Evolutionary conservation across 148 eudicot genomes (phyloP).

Genomic region (Drosera capensis): DNA sequence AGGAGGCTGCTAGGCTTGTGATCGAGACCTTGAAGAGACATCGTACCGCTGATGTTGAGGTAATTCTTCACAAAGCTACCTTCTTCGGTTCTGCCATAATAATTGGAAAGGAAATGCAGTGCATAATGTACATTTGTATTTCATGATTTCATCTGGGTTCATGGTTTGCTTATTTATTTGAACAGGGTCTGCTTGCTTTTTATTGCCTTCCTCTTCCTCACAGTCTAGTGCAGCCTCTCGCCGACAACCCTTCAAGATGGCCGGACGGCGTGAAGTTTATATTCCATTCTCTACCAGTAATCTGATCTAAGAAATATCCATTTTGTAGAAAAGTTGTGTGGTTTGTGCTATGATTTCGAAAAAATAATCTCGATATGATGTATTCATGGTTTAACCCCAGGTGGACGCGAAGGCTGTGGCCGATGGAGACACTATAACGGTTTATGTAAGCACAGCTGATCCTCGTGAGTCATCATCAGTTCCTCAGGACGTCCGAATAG

Average conservation of each 20-base stretch:
- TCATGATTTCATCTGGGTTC: not conserved
- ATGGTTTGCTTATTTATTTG: constrained; percentile 1
- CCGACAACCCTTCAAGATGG: constrained; percentile 21
- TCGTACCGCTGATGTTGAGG: constrained; percentile 85
- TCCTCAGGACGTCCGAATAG: constrained; percentile 54
- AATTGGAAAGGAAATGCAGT: too few species aligned
- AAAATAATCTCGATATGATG: not conserved
- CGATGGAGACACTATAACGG: constrained; percentile 87
- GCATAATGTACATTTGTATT: not conserved
- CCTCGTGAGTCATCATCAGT: constrained; percentile 67
- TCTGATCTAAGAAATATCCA: constrained; percentile 7
- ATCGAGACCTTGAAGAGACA: constrained; percentile 53
- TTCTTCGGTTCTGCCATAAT: too few species aligned
- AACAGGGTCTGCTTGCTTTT: constrained; percentile 69
- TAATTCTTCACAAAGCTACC: constrained; percentile 15
- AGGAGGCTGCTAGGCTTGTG: constrained; percentile 82
- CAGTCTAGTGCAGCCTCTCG: constrained; percentile 27
- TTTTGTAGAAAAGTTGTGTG: not conserved
- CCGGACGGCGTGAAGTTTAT: constrained; percentile 70
- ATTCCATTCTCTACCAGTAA: constrained; percentile 73
- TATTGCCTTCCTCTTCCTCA: constrained; percentile 76
- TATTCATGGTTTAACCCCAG: constrained; percentile 16
- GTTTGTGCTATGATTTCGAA: not conserved
- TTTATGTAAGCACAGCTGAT: constrained; percentile 67
- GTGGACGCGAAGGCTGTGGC: constrained; percentile 87